phyloP scores from a whole-genome alignment of 495 filamentous ascomycete species.

The Aspergillus conjunctus region DNA sequence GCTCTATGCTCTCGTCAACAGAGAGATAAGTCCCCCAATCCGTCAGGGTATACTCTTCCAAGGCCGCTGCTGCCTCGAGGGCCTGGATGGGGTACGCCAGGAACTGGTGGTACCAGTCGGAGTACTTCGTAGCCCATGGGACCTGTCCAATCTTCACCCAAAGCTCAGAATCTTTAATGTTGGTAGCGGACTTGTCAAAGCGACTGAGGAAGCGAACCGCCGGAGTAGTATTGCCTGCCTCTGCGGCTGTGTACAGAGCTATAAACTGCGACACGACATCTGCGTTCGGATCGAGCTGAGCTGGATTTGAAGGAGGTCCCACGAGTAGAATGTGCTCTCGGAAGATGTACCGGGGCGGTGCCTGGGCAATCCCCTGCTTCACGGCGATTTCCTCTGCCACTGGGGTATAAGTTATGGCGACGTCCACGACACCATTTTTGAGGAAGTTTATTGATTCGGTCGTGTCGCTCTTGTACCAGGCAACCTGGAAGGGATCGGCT shows the following conservation, averaged over 20 bases:
- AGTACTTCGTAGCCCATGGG: constrained; percentile 44
- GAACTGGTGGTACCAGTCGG: constrained; percentile 51
- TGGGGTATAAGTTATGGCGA: constrained; percentile 46
- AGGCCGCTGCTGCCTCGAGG: constrained; percentile 34
- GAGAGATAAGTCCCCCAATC: constrained; percentile 46
- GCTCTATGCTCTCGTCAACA: constrained; percentile 27
- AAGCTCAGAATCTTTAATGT: constrained; percentile 49
- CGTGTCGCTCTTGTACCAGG: constrained; percentile 47
- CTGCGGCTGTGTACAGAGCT: constrained; percentile 31
- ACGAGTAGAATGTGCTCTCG: constrained; percentile 45
- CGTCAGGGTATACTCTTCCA: constrained; percentile 47
- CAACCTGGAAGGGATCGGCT: constrained; percentile 35
- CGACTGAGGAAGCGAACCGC: constrained; percentile 42
- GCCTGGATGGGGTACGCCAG: constrained; percentile 47
- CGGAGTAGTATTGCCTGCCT: constrained; percentile 21
- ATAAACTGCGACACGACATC: constrained; percentile 37
- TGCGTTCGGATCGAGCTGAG: constrained; percentile 21
- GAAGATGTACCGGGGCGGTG: constrained; percentile 33
- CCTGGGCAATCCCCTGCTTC: constrained; percentile 32
- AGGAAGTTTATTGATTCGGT: constrained; percentile 45
- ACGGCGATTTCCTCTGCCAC: constrained; percentile 45
- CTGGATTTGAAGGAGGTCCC: constrained; percentile 38
- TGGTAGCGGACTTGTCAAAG: constrained; percentile 50
- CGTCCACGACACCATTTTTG: constrained; percentile 32
- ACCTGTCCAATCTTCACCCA: constrained; percentile 48